Evolutionary conservation across 1,139 yeast species (phyloP).

Genomic region (Saccharomycopsis hybrid): DNA sequence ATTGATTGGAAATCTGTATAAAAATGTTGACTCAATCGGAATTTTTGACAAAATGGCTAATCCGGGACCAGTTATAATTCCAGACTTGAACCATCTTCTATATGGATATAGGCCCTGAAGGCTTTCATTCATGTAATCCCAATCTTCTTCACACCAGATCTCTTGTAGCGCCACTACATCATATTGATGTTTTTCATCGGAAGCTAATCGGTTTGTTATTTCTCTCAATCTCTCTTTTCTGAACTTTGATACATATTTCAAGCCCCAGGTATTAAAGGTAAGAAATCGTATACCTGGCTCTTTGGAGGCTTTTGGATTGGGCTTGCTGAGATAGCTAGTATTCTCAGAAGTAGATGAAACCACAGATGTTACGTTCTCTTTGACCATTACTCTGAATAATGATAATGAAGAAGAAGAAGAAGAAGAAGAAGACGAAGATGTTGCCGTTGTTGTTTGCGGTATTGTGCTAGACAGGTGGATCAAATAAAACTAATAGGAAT

Average conservation of each 20-base stretch:
- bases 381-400: too few relatives aligned
- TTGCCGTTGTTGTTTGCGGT: too few relatives aligned
- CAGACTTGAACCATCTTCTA: conserved; percentile 67
- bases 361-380: too few relatives aligned
- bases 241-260: conserved; percentile 69
- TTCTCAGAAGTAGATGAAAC: too few relatives aligned
- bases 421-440: too few relatives aligned
- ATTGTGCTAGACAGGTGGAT: too few relatives aligned
- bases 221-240: conserved; percentile 62
- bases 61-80: conserved; percentile 92
- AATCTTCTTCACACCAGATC: conserved; percentile 84
- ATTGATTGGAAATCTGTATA: conserved; percentile 82
- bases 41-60: conserved; percentile 75
- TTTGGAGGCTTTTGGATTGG: too few relatives aligned
- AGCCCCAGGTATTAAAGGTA: conserved; percentile 84
- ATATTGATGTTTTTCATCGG: conserved; percentile 41
- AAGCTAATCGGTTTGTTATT: conserved; percentile 61
- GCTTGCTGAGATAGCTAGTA: too few relatives aligned
- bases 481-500: too few relatives aligned
- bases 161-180: conserved; percentile 91
- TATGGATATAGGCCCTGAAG: conserved; percentile 52
- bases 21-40: conserved; percentile 72
- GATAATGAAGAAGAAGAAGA: too few relatives aligned
- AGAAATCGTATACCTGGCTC: conserved; percentile 44
- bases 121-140: conserved; percentile 49